Base-by-base conservation (phyloP, 2,329 filamentous ascomycete genomes). In the Microthyrium microscopicum region DNA sequence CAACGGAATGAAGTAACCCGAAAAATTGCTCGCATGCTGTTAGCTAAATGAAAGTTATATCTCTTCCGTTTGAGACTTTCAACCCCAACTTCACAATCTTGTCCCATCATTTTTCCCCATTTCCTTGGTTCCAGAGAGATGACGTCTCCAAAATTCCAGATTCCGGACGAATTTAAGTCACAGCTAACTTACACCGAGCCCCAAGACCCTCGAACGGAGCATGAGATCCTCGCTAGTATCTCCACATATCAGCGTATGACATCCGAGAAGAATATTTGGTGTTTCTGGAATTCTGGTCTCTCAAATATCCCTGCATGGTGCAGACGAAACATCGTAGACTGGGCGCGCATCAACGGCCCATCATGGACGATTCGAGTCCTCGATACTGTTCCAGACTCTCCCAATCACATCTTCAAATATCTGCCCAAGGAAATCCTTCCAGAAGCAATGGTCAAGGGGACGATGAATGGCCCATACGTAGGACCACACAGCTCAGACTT, bases 401-500 rank as follows among this genome's bases (percentile, higher is more conserved):
- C 52, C 4, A 56, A 56, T 28, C 47, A 61, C 29, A 52, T 52
- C 3, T 43, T 51, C 33, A 51, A 52, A 24, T 63, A 49, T 37
- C 39, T 60, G 4, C 39, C 53, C 5, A 33, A 45, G 1, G 46
- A 51, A 2, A 42, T 53, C 24, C 50, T 49, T 3, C 49, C 48
- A 0, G 52, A 57, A 11, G 44, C 55, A 1, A 59, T 64, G 35
- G 52, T 59, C 18, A 49, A 58, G 8, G 44, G 51, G 20, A 56
- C 49, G 0, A 65, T 66, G 57, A 49, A 53, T 9, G 61, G 63
- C 0, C 53, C 54, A 0, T 54, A 55, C 33, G 47, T 51, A 1
- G 61, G 56, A 1, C 52, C 51, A 1, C 64, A 68, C 39, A 54
- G 52, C 1, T 58, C 59, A 3, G 65, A 68, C 33, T 48, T 67